phyloP scores from a whole-genome alignment of 805 yeast genomes.

The Blastobotrys peoriensis region DNA sequence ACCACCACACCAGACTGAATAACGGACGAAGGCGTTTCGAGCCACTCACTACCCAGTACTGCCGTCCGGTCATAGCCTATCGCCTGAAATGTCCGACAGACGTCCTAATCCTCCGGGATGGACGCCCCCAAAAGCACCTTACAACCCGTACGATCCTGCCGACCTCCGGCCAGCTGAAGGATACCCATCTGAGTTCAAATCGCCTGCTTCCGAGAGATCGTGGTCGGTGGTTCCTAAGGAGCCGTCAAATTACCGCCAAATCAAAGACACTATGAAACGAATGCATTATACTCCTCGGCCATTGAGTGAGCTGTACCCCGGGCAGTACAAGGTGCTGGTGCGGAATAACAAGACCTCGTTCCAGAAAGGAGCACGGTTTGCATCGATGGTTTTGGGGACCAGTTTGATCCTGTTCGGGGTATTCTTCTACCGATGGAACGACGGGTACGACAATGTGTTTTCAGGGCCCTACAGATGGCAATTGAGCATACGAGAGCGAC shows the following conservation, averaged over 20 bases:
- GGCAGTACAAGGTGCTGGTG: constrained; percentile 66
- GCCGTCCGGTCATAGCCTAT: background rate
- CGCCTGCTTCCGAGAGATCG: constrained; percentile 55
- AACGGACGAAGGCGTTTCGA: too few relatives aligned
- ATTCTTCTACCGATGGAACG: constrained; percentile 80
- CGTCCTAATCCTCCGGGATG: constrained; percentile 23
- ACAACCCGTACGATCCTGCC: constrained; percentile 75
- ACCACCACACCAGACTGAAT: too few relatives aligned
- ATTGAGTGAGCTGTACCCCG: constrained; percentile 64
- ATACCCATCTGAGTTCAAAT: constrained; percentile 72
- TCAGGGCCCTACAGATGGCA: constrained; percentile 60
- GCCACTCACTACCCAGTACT: too few relatives aligned
- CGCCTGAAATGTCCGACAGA: constrained; percentile 10
- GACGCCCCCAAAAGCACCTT: constrained; percentile 69
- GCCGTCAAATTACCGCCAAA: constrained; percentile 60
- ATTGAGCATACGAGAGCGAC: constrained; percentile 46
- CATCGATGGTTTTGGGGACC: constrained; percentile 46
- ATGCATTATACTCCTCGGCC: constrained; percentile 78
- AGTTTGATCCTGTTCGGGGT: constrained; percentile 52
- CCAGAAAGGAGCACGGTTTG: constrained; percentile 53
- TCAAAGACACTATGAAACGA: constrained; percentile 66
- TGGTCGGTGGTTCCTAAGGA: constrained; percentile 57
- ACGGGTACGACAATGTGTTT: constrained; percentile 70
- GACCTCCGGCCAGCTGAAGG: constrained; percentile 78
- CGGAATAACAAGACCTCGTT: constrained; percentile 51